These are phyloP conservation scores for Colletotrichum theobromicola DNA, from an alignment of 2,329 filamentous ascomycete species.

Conservation along the genomic window DNA sequence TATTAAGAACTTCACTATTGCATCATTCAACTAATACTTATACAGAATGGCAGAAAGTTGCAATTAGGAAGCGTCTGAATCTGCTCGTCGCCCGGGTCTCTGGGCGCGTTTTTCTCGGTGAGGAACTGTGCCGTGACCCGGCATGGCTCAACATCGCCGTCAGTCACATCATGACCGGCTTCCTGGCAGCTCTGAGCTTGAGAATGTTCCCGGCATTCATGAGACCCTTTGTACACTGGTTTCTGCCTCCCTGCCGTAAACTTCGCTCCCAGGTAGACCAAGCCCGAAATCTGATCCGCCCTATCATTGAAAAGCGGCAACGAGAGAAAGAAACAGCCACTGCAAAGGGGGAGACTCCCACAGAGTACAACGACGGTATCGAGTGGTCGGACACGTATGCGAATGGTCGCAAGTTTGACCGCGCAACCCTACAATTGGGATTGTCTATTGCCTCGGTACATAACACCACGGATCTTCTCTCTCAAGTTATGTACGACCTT, in stretches of 20 bases:
- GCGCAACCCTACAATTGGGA: not conserved
- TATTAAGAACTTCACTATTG: rapidly evolving
- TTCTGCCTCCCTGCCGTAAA: constrained; percentile 42
- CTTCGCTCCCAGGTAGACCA: constrained; percentile 37
- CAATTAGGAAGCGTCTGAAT: not conserved
- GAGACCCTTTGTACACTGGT: constrained; percentile 46
- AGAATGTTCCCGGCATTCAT: constrained; percentile 42
- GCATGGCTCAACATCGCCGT: constrained; percentile 52
- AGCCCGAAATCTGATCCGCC: not conserved
- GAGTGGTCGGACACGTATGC: not conserved
- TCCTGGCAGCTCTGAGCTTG: constrained; percentile 40
- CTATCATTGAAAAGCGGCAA: not conserved
- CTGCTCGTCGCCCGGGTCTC: not conserved
- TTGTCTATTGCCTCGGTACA: not conserved
- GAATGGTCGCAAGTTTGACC: not conserved
- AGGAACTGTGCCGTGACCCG: constrained; percentile 46
- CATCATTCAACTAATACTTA: rapidly evolving
- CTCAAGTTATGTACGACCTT: not conserved
- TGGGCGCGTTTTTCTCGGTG: constrained; percentile 29
- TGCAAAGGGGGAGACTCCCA: not conserved
- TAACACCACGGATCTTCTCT: not conserved
- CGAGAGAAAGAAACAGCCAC: not conserved
- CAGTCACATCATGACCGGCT: constrained; percentile 43
- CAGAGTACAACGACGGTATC: not conserved
- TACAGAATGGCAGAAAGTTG: not conserved